Evolutionary conservation across 768 basidiomycete species (phyloP).

Genomic region (Psilocybe sp.): DNA sequence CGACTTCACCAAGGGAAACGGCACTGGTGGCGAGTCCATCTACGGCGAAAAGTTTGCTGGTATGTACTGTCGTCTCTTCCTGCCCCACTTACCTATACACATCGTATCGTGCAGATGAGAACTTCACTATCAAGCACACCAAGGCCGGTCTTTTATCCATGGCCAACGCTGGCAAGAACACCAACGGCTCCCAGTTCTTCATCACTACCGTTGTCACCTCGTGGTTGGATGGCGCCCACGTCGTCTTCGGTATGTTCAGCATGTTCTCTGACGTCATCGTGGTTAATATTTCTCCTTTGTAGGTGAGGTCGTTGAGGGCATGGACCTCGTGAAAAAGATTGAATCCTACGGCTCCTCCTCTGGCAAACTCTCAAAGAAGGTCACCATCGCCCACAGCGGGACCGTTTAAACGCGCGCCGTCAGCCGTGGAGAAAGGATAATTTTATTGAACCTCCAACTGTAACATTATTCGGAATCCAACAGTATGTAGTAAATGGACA

Average conservation of each 20-base stretch:
- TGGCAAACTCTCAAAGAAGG: slow-evolving; percentile 38
- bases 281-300: not conserved
- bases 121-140: slow-evolving; percentile 74
- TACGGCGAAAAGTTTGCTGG: slow-evolving; percentile 69
- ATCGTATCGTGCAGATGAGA: slow-evolving; percentile 61
- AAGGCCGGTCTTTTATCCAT: slow-evolving; percentile 69
- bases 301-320: slow-evolving; percentile 68
- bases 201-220: slow-evolving; percentile 76
- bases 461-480: not conserved
- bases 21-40: slow-evolving; percentile 81
- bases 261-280: not conserved
- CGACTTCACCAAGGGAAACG: slow-evolving; percentile 70
- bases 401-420: slow-evolving; percentile 24
- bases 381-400: slow-evolving; percentile 58
- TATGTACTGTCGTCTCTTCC: slow-evolving; percentile 22
- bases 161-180: slow-evolving; percentile 81
- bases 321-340: slow-evolving; percentile 49
- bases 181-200: slow-evolving; percentile 89
- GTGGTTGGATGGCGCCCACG: slow-evolving; percentile 83
- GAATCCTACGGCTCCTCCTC: slow-evolving; percentile 35
- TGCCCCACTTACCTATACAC: not conserved
- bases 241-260: slow-evolving; percentile 70
- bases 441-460: not conserved
- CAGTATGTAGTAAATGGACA: too few relatives aligned
- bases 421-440: not conserved